phyloP scores from a whole-genome alignment of 2,329 filamentous ascomycete genomes.

The Pseudogymnoascus pannorum region DNA sequence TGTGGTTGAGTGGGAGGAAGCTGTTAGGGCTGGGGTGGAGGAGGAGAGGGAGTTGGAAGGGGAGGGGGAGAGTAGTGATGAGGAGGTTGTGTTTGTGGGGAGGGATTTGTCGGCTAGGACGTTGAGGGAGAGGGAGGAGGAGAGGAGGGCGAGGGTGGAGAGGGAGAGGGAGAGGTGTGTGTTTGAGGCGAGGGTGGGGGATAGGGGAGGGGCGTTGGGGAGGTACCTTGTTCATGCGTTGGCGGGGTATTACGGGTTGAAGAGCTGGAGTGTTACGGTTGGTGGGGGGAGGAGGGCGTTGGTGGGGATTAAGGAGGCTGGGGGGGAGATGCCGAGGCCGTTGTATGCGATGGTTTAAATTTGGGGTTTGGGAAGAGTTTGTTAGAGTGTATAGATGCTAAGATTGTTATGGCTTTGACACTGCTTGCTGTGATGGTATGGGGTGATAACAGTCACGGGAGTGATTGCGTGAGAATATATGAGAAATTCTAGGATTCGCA shows the following conservation, averaged over 20 bases:
- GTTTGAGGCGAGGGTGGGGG: conserved; percentile 85
- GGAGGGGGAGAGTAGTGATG: conserved; percentile 54
- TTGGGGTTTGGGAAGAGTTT: too few species aligned
- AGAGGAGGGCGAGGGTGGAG: conserved; percentile 46
- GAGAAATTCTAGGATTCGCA: neutral
- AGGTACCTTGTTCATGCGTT: conserved; percentile 92
- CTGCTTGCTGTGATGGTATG: neutral
- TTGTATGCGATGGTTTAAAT: conserved; percentile 17
- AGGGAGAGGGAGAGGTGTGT: conserved; percentile 61
- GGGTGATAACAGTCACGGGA: too few species aligned
- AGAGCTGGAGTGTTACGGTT: conserved; percentile 42
- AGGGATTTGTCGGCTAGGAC: conserved; percentile 46
- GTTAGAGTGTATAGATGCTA: neutral
- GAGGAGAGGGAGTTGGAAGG: conserved; percentile 33
- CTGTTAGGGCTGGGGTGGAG: conserved; percentile 40
- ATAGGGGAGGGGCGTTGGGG: conserved; percentile 42
- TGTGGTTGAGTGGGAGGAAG: conserved; percentile 52
- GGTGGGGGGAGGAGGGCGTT: conserved; percentile 73
- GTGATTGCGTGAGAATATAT: too few species aligned
- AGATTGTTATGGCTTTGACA: neutral
- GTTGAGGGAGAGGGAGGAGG: conserved; percentile 43
- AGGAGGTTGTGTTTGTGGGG: conserved; percentile 88
- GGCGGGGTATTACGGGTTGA: conserved; percentile 69
- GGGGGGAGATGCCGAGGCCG: conserved; percentile 19
- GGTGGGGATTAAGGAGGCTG: conserved; percentile 57